Base-by-base conservation (phyloP, 805 yeast genomes). In the Yamadazyma sp. region DNA sequence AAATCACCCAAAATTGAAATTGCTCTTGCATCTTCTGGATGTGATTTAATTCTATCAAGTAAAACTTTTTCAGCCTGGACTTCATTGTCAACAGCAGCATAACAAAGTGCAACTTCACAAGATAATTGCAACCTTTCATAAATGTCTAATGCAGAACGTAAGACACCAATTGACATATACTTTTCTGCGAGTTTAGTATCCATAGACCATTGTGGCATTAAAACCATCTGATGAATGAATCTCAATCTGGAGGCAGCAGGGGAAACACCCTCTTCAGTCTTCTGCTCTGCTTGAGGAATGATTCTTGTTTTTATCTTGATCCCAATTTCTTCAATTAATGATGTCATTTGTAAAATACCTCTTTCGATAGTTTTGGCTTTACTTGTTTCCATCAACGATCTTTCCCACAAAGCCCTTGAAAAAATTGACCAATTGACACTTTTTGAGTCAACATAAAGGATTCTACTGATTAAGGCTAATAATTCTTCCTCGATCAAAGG, bases 301-400 rank as follows among this genome's bases (percentile, higher is more conserved):
- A 65, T 46, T 32, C 79, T 70, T 7, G 81, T 63, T 35, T 70
- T 67, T 33, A 82, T 76, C 38, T 79, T 75, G 38, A 80, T 71
- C 2, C 91, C 95, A 17, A 87, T 66, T 55, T 89, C 96, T 52
- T 88, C 96, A 18, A 89, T 93, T 27, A 93, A 65, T 3, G 95
- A 81, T 36, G 89, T 91, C 82, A 93, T 80, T 60, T 93, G 98
- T 33, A 93, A 67, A 4, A 89, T 80, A 33, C 98, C 98, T 55
- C 98, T 75, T 61, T 93, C 98, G 16, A 91, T 82, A 1, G 97
- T 91, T 53, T 84, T 80, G 1, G 95, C 78, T 45, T 79, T 80
- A 32, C 73, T 70, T 0, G 95, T 76, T 56, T 93, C 98, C 23
- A 89, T 65, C 14, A 85, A 49, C 6, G 96, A 86, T 55, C 98